These are phyloP conservation scores for Pseudonitzschia multistriata DNA, from an alignment of 108 stramenopile species.

Conservation along the genomic window DNA sequence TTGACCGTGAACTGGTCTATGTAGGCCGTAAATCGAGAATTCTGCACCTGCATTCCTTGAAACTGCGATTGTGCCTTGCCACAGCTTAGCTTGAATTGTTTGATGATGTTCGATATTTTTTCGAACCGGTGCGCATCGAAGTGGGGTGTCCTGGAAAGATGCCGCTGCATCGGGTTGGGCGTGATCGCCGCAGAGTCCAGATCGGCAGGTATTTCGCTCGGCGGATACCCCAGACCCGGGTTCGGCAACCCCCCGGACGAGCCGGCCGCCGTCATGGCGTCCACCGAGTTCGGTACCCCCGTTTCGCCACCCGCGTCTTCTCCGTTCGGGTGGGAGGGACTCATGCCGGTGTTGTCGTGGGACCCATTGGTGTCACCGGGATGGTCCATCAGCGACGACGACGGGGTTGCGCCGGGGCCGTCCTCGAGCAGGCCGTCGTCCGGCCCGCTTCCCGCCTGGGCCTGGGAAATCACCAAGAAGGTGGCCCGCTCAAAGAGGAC, in stretches of 20 bases:
- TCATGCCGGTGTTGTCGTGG: neutral
- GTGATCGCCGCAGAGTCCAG: conserved; percentile 18
- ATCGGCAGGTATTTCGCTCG: conserved; percentile 19
- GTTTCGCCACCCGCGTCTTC: neutral
- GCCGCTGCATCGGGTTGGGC: conserved; percentile 10
- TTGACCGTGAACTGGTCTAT: conserved; percentile 96
- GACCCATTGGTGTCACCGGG: neutral
- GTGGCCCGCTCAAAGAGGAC: conserved; percentile 98
- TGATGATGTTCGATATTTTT: conserved; percentile 98
- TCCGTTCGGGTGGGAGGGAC: neutral
- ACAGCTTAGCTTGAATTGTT: conserved; percentile 97
- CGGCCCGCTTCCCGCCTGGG: conserved; percentile 24
- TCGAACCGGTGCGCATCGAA: conserved; percentile 98
- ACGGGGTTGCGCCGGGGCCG: conserved; percentile 8
- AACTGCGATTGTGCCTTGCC: conserved; percentile 94
- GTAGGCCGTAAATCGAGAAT: conserved; percentile 87
- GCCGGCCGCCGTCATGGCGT: neutral
- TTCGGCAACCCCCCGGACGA: neutral
- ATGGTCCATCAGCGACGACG: conserved; percentile 1
- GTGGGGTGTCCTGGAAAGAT: conserved; percentile 54
- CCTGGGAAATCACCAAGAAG: conserved; percentile 95
- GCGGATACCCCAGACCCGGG: too few relatives aligned
- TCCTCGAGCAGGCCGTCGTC: conserved; percentile 3
- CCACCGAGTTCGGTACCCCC: neutral
- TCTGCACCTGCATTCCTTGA: conserved; percentile 95